These are phyloP conservation scores for Biscogniauxia sp. DNA, from an alignment of 2,329 filamentous ascomycete genomes.

Conservation along the genomic window DNA sequence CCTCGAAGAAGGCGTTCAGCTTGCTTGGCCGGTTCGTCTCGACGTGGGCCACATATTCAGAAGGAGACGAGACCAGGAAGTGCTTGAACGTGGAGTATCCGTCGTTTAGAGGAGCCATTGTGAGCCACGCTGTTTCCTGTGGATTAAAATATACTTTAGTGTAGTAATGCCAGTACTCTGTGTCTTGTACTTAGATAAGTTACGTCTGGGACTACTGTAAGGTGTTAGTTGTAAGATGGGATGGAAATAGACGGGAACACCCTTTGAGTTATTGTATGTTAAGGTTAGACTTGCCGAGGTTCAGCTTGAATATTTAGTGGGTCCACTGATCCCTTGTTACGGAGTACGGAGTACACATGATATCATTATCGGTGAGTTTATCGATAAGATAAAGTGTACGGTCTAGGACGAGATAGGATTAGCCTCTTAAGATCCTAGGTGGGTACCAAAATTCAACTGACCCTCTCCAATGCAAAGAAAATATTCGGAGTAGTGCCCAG, in stretches of 20 bases:
- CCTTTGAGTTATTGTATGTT: not conserved
- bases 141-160: not conserved
- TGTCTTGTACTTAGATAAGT: no score
- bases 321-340: not conserved
- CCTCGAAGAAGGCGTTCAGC: conserved; percentile 81
- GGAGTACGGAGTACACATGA: not conserved
- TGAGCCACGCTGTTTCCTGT: conserved; percentile 15
- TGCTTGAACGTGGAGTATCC: conserved; percentile 55
- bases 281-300: conserved; percentile 3
- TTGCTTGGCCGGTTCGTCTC: conserved; percentile 86
- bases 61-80: conserved; percentile 72
- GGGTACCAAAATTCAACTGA: no score
- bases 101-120: conserved; percentile 17
- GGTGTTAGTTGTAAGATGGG: no score
- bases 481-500: not conserved
- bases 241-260: not conserved
- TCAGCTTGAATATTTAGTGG: not conserved
- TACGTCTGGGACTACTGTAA: no score
- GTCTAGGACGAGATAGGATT: not conserved
- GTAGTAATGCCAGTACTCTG: not conserved
- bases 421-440: conserved; percentile 14
- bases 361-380: not conserved
- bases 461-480: no score
- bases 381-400: not conserved
- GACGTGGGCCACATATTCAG: conserved; percentile 77